Evolutionary conservation across 805 yeast genomes (phyloP).

Genomic region (Saccharomycopsis selenospora): DNA sequence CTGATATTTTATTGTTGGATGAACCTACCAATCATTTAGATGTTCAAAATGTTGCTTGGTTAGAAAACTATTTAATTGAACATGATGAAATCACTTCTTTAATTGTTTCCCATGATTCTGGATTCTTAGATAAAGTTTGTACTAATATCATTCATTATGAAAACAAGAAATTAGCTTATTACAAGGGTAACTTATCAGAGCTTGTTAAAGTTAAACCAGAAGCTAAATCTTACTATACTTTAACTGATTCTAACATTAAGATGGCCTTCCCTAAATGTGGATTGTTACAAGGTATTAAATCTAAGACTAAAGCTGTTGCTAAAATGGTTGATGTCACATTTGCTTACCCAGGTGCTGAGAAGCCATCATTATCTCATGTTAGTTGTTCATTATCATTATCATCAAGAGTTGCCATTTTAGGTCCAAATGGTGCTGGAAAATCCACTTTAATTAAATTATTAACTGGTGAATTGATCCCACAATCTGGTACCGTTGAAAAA

Average conservation of each 20-base stretch:
- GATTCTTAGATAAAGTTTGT: constrained; percentile 91
- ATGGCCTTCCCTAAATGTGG: constrained; percentile 99
- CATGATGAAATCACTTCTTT: constrained; percentile 87
- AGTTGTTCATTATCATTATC: constrained; percentile 89
- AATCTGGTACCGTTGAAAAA: constrained; percentile 86
- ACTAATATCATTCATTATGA: constrained; percentile 96
- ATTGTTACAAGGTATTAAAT: constrained; percentile 92
- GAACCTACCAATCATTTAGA: constrained; percentile 99
- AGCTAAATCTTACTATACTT: constrained; percentile 91
- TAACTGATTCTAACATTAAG: constrained; percentile 85
- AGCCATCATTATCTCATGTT: constrained; percentile 72
- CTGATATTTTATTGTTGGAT: constrained; percentile 88
- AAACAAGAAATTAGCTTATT: constrained; percentile 86
- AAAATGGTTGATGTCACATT: constrained; percentile 80
- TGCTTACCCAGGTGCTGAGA: constrained; percentile 80
- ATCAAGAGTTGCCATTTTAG: constrained; percentile 94
- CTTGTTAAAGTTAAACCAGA: constrained; percentile 91
- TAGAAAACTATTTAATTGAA: constrained; percentile 74
- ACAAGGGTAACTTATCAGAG: constrained; percentile 91
- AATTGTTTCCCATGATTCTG: constrained; percentile 97
- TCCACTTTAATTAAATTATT: constrained; percentile 89
- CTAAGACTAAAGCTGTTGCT: constrained; percentile 90
- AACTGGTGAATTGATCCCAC: constrained; percentile 87
- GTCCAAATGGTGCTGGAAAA: constrained; percentile 99
- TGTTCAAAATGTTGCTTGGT: constrained; percentile 89